Percentiles rank a stretch among this genome's conserved stretches.
Evolutionary conservation across 768 basidiomycete genomes (phyloP).

Genomic region (Tricholoma terreum): DNA sequence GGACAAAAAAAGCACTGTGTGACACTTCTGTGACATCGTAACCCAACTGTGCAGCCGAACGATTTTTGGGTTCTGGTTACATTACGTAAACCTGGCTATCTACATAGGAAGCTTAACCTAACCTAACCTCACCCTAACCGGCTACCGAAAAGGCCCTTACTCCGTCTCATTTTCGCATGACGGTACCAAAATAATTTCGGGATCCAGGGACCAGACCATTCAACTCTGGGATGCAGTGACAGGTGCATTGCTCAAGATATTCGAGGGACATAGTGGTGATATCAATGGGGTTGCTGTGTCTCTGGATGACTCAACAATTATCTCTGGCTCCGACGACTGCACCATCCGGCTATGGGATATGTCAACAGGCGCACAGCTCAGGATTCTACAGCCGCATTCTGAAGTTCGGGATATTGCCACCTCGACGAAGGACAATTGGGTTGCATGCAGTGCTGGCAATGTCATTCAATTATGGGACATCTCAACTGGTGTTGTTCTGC

Average conservation of each 20-base stretch:
- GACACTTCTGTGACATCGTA: too few species aligned
- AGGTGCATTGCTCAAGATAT: neutral
- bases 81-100: too few species aligned
- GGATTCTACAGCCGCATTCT: neutral
- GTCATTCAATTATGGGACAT: neutral
- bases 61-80: too few species aligned
- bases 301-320: neutral
- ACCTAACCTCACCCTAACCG: too few species aligned
- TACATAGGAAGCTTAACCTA: too few species aligned
- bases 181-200: neutral
- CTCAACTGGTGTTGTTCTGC: neutral
- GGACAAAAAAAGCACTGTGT: too few species aligned
- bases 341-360: neutral
- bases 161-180: neutral
- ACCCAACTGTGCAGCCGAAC: too few species aligned
- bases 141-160: too few species aligned
- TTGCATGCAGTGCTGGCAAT: neutral
- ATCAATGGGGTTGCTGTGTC: neutral
- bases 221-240: too few species aligned
- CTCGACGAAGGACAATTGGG: neutral
- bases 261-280: neutral
- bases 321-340: neutral
- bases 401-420: neutral
- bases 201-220: neutral
- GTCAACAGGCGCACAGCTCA: neutral